Conservation (phyloP, 306 rosid species). For the Cicer bijugum region DNA sequence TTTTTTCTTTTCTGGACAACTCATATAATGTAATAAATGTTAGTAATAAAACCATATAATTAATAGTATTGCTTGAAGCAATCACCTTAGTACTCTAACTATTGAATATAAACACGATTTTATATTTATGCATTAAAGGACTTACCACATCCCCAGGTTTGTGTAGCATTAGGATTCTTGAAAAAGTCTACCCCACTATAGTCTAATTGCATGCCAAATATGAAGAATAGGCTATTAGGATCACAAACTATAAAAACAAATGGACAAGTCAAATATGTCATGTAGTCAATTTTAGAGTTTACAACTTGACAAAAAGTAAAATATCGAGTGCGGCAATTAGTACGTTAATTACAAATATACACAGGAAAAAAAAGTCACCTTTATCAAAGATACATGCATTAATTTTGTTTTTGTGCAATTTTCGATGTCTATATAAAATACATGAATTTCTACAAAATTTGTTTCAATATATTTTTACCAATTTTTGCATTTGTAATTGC, state of each 20-base stretch:
- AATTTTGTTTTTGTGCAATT: slow-evolving; percentile 15
- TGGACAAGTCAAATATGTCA: slow-evolving; percentile 23
- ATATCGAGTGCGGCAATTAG: not conserved
- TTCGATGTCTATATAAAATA: not conserved
- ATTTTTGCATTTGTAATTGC: no score
- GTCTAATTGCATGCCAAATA: slow-evolving; percentile 93
- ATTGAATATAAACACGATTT: slow-evolving; percentile 47
- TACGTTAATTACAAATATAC: slow-evolving; percentile 1
- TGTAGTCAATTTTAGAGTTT: not conserved
- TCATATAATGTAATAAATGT: slow-evolving; percentile 14
- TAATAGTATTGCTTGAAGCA: slow-evolving; percentile 39
- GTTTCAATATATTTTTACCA: no score
- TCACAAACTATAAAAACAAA: slow-evolving; percentile 74
- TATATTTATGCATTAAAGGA: slow-evolving; percentile 90
- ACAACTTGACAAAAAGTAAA: not conserved
- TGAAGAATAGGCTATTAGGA: slow-evolving; percentile 90
- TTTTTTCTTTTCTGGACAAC: not conserved
- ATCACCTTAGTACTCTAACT: slow-evolving; percentile 28
- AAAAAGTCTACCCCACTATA: slow-evolving; percentile 97
- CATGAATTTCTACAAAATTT: no score
- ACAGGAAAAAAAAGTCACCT: slow-evolving; percentile 12
- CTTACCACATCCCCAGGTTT: slow-evolving; percentile 97
- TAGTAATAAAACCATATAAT: slow-evolving; percentile 21
- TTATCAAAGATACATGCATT: slow-evolving; percentile 17
- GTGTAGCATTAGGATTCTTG: slow-evolving; percentile 93